A percentile compares a stretch with the other conserved stretches of the same genome.
These are phyloP conservation scores for Begonia loranthoides DNA, from an alignment of 306 rosid genomes.

Conservation along the genomic window DNA sequence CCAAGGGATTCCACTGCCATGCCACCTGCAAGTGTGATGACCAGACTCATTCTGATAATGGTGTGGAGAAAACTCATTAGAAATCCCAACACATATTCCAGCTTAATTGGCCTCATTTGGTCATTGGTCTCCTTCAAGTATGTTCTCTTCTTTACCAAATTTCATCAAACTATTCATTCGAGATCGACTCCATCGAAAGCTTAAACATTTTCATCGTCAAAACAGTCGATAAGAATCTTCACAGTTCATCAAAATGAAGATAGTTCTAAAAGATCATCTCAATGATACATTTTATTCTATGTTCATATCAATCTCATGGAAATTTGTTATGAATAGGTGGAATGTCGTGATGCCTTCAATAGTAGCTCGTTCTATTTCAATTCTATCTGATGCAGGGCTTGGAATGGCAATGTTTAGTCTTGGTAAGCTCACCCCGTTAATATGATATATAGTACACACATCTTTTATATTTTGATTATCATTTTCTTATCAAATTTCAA, in stretches of 20 bases:
- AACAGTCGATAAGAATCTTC: too few relatives aligned
- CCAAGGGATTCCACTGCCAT: constrained; percentile 6
- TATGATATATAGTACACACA: too few relatives aligned
- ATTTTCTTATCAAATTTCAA: too few relatives aligned
- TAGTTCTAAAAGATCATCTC: too few relatives aligned
- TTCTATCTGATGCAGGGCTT: constrained; percentile 14
- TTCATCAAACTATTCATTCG: too few relatives aligned
- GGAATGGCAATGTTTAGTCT: constrained; percentile 18
- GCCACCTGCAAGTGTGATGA: constrained; percentile 84
- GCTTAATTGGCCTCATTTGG: constrained; percentile 64
- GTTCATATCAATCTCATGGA: too few relatives aligned
- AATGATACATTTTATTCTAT: too few relatives aligned
- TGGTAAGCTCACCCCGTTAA: constrained; percentile 7
- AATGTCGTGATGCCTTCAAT: constrained; percentile 11
- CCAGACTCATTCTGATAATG: constrained; percentile 75
- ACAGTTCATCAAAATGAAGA: too few relatives aligned
- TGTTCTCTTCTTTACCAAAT: not conserved
- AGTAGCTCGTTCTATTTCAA: not conserved
- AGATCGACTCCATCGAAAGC: too few relatives aligned
- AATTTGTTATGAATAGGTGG: constrained; percentile 4
- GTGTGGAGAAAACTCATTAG: constrained; percentile 78
- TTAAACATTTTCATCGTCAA: too few relatives aligned
- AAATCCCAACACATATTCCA: constrained; percentile 77
- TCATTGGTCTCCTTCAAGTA: constrained; percentile 62
- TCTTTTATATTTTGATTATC: too few relatives aligned